Evolutionary conservation across 306 rosid genomes (phyloP), one percentile per base, ranked within the genome.

Genomic region (Cucumis cinereus): DNA sequence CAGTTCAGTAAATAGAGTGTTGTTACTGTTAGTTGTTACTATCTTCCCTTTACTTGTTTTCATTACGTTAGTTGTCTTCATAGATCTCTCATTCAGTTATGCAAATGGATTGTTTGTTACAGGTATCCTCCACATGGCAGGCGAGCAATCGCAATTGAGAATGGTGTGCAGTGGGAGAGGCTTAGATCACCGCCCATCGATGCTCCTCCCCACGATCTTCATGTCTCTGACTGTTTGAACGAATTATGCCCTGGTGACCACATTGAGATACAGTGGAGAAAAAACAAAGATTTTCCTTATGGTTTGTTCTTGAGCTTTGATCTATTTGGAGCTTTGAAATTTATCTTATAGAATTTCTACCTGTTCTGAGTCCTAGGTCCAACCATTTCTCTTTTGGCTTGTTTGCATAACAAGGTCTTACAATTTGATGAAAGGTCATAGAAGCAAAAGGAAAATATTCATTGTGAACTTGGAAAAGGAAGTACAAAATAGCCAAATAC

Each of bases 91-190:
- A 16, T 64, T 20, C 59, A 16, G 8, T 38, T 16, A 26, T 43
- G 78, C 23, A 80, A 66, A 70, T 61, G 35, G 38, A 30, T 72
- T 82, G 66, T 84, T 15, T 75, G 16, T 78, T 78, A 12, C 77
- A 94, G 96, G 86, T 94, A 94, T 78, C 95, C 93, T 35, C 95
- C 98, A 1, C 97, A 94, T 81, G 98, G 97, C 81, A 94, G 90
- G 79, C 89, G 96, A 83, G 87, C 96, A 74, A 77, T 77, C 64
- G 89, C 96, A 33, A 24, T 77, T 55, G 96, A 94, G 81, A 82
- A 78, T 77, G 87, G 87, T 8, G 85, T 94, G 71, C 83, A 84
- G 15, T 87, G 98, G 97, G 95, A 87, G 78, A 91, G 98, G 86
- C 89, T 94, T 71, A 86, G 98, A 85, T 91, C 92, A 19, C 93